Evolutionary conservation across 257 asterid genomes (phyloP).

Genomic region (Petunia axillaris): DNA sequence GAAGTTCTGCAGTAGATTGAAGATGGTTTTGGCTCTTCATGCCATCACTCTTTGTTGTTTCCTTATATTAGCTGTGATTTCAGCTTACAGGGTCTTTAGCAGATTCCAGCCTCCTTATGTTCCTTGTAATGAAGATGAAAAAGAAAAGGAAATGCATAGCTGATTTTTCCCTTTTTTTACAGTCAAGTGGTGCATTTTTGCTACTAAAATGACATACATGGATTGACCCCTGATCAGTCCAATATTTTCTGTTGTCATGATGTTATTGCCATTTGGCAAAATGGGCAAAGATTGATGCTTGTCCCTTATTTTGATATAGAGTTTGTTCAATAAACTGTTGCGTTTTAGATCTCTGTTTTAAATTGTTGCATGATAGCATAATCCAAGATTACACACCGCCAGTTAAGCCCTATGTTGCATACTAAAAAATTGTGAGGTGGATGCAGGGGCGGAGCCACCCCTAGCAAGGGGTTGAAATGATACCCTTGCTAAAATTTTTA

Average conservation of each 20-base stretch:
- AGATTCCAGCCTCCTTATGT: constrained; percentile 67
- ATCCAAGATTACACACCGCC: neutral
- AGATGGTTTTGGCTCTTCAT: constrained; percentile 59
- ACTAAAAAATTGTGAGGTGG: neutral
- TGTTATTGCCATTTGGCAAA: neutral
- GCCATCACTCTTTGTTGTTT: constrained; percentile 65
- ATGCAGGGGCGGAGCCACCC: too few species aligned
- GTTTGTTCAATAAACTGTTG: neutral
- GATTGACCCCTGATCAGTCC: neutral
- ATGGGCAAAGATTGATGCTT: neutral
- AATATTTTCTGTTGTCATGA: neutral
- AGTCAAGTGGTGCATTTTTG: neutral
- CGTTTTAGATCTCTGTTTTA: neutral
- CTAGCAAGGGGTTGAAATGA: too few species aligned
- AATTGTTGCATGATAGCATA: neutral
- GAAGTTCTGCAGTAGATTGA: constrained; percentile 67
- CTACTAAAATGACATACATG: neutral
- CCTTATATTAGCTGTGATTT: constrained; percentile 64
- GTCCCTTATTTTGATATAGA: neutral
- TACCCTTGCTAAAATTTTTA: too few species aligned
- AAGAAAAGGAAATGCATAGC: constrained; percentile 29
- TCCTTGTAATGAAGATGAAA: constrained; percentile 47
- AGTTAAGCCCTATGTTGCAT: neutral
- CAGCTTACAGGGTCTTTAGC: constrained; percentile 72
- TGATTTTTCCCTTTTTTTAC: neutral